These are phyloP conservation scores for Telopea speciosissima DNA, from an alignment of 177 flowering plant genomes.

Conservation along the genomic window DNA sequence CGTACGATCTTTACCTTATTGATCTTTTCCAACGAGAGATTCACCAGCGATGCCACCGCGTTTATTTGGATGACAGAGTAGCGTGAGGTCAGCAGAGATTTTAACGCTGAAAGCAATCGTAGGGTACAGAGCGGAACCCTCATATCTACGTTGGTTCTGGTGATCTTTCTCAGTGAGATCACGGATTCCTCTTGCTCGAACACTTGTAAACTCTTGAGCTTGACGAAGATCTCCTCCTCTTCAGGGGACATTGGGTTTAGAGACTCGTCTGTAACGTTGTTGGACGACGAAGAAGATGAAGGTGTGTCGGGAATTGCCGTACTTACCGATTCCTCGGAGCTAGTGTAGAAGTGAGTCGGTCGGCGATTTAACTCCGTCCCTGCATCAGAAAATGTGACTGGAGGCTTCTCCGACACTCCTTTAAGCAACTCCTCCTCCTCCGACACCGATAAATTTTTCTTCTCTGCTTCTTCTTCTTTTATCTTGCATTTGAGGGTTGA, in stretches of 20 bases:
- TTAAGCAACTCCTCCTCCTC: constrained; percentile 39
- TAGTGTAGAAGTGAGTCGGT: too few relatives aligned
- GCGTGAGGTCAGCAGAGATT: constrained; percentile 40
- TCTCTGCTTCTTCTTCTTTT: neutral
- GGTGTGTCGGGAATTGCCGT: constrained; percentile 37
- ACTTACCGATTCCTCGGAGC: constrained; percentile 59
- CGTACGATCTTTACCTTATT: constrained; percentile 82
- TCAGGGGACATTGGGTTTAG: constrained; percentile 24
- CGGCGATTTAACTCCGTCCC: constrained; percentile 53
- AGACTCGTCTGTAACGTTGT: constrained; percentile 23
- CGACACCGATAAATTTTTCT: constrained; percentile 25
- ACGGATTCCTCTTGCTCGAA: constrained; percentile 64
- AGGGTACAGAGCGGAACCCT: constrained; percentile 58
- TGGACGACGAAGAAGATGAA: constrained; percentile 41
- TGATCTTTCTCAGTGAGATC: constrained; percentile 43
- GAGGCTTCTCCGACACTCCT: constrained; percentile 54
- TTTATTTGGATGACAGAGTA: constrained; percentile 52
- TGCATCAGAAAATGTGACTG: constrained; percentile 37
- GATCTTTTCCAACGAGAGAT: constrained; percentile 67
- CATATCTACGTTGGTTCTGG: constrained; percentile 40
- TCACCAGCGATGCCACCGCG: constrained; percentile 75
- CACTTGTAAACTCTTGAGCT: constrained; percentile 45
- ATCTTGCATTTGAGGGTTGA: neutral
- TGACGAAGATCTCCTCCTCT: constrained; percentile 42
- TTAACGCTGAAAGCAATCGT: constrained; percentile 39